phyloP scores from a whole-genome alignment of 2,329 filamentous ascomycete species.

The Exophiala viscosa region DNA sequence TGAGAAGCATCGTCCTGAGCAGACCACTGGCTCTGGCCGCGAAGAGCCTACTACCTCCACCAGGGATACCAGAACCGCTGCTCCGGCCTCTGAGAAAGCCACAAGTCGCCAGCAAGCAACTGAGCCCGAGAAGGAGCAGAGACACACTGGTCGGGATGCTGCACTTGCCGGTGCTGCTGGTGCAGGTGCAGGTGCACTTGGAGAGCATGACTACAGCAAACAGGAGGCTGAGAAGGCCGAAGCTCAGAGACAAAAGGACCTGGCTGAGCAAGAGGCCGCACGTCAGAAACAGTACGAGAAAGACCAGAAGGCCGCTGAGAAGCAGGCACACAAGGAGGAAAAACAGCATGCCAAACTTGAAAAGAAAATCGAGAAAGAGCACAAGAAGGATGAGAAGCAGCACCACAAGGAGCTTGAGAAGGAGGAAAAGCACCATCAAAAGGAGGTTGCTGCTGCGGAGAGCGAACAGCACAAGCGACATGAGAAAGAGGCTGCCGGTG shows the following conservation, averaged over 20 bases:
- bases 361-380: slow-evolving; percentile 9
- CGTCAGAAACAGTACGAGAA: slow-evolving; percentile 22
- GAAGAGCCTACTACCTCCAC: not conserved
- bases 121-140: slow-evolving; percentile 7
- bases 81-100: not conserved
- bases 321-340: slow-evolving; percentile 19
- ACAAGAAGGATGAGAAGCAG: slow-evolving; percentile 14
- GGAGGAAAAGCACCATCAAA: slow-evolving; percentile 8
- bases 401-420: slow-evolving; percentile 12
- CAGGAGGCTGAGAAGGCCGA: not conserved
- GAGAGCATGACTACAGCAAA: slow-evolving; percentile 13
- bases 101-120: not conserved
- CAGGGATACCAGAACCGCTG: not conserved
- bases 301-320: slow-evolving; percentile 20
- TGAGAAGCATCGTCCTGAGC: not conserved
- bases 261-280: slow-evolving; percentile 21
- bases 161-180: slow-evolving; percentile 15
- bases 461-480: slow-evolving; percentile 7
- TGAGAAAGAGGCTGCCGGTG: slow-evolving; percentile 11
- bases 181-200: slow-evolving; percentile 12
- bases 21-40: not conserved
- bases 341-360: slow-evolving; percentile 18
- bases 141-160: slow-evolving; percentile 16
- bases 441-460: not conserved
- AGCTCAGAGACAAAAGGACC: slow-evolving; percentile 19